Base-by-base conservation (phyloP, 768 basidiomycete species). In the Russula lepida region DNA sequence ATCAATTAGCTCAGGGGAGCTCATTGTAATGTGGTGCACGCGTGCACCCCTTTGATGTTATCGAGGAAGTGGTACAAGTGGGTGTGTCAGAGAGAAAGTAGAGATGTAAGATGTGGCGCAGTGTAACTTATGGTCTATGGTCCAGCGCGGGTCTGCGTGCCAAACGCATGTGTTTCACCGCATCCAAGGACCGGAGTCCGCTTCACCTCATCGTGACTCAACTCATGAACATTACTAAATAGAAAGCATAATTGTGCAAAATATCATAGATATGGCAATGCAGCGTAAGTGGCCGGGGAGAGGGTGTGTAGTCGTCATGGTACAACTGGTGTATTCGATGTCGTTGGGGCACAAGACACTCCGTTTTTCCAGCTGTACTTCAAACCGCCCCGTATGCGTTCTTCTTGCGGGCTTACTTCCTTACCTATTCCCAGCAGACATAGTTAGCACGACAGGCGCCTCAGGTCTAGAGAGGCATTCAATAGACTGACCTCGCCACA, bases 351-450 rank as follows among this genome's bases (percentile, higher is more conserved):
- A 49, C 62, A 21, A 21, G 86, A 86, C 33, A 70, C 74, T 6
- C 88, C 88, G 62, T 81, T 75, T 51, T 70, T 73, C 89, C 90
- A 92, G 39, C 73, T 77, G 62, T 89, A 89, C 72, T 92, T 92
- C 66, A 92, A 73, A 19, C 81, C 78, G 27, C 89, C 88, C 19
- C 74, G 77, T 70, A 92, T 92, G 56, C 74, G 74, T 69, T 86
- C 82, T 63, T 86, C 84, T 30, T 70, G 75, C 47, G 72, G 66
- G 69, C 81, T 87, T n/a, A 88, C 79, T 37, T 71, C 72, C 67
- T 82, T 80, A 49, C 87, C 88, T 89, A 63, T 21, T n/a, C n/a
- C 21, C 2, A 49, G 27, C 27, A 35, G 4, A 15, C 15, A 39
- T 9, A 33, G 50, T 49, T 51, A 58, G 50, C 41, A 27, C 30